Evolutionary conservation across 352 stramenopile genomes (phyloP), one percentile per base, ranked within the genome.

Genomic region (Phytophthora multivora): DNA sequence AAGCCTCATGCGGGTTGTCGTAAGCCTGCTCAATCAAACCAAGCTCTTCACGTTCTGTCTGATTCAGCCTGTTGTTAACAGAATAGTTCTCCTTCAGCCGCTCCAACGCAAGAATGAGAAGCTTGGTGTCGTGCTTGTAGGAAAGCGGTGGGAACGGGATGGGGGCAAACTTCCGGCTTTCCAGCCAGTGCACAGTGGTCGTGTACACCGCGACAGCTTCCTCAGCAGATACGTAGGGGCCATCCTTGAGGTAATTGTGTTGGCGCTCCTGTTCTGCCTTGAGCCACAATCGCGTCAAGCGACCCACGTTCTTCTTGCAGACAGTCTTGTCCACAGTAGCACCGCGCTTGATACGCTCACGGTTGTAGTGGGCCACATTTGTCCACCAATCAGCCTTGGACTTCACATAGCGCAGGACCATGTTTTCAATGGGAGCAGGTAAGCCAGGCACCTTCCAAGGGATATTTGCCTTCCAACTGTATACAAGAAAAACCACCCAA

Each of bases 121-220:
- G 89, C 78, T 99, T 99, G 5, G 98, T 99, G 66, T 99, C 98
- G 71, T 99, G 98, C 79, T 99, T 99, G 93, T 99, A 99, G 23
- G 93, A 99, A 18, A 99, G 75, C 6, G 98, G 98, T 6, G 98
- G 98, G 72, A 99, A 99, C 16, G 98, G 97, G 71, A 99, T 99
- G 19, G 97, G 97, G 26, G 93, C 96, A 74, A 99, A 99, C 76
- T 99, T 99, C 40, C 98, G 88, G 61, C 88, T 98, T 84, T 99
- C 98, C 31, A 99, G 82, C 98, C 98, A 99, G 73, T 99, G 97
- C 25, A 99, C 97, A 4, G 97, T 99, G 13, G 97, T 99, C 28
- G 97, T 99, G 83, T 99, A 99, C 59, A 99, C 99, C 2, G 98
- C 98, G 16, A 99, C 97, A 50, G 97, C 98, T 81, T 99, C 98